Base-by-base conservation (phyloP, 106 monocot species). In the Allium cepa region DNA sequence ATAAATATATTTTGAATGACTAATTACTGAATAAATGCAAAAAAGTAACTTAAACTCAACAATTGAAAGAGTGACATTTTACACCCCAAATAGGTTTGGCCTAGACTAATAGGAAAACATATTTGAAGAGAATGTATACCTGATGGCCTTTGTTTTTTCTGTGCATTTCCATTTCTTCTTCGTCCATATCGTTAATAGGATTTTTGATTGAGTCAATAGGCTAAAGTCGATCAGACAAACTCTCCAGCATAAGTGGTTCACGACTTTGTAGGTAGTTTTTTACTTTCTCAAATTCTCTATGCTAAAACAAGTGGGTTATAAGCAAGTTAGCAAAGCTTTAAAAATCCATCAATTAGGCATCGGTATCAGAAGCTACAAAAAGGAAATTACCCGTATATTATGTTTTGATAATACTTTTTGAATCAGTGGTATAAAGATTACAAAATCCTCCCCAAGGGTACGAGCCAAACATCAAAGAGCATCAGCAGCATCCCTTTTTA, bases 391-490 rank as follows among this genome's bases (percentile, higher is more conserved):
- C 85, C 87, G 79, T 56, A 93, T n/a, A n/a, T n/a, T 87, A 67
- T 99, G 90, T 59, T 99, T 93, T 52, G 72, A 49, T 66, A 99
- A 70, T 57, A 99, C 63, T 78, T 99, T 99, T 64, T 79, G 82
- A 59, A 93, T 87, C 60, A 90, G 87, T 50, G 90, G 83, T 52
- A 93, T 73, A 59, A 93, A 99, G 26, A 93, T 93, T 11, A 83
- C 79, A 69, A 93, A 99, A 13, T 99, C 99, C 59, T 99, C 93
- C 26, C 93, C 90, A 76, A 93, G 90, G 46, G 99, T 83, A 90
- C 87, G 82, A 46, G 90, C 99, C 45, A 99, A 83, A 66, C 87
- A 87, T 50, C 93, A 93, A 49, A 99, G 79, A 10, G 99, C 93
- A 75, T 99, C 93, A 14, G 84, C 79, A 73, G 99, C 92, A 78